phyloP scores from a whole-genome alignment of 768 basidiomycete genomes.

The Mycena kentingensis region DNA sequence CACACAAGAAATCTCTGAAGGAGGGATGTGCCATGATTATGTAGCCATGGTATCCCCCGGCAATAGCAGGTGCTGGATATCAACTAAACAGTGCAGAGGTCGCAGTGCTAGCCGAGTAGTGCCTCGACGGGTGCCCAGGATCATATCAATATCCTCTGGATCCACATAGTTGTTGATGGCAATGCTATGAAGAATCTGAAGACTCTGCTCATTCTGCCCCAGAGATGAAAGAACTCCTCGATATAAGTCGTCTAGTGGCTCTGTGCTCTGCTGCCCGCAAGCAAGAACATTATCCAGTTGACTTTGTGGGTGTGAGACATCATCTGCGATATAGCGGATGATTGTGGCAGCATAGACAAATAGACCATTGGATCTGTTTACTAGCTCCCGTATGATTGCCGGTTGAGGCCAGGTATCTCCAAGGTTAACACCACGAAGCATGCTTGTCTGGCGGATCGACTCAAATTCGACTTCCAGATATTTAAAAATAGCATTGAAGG shows the following conservation, averaged over 20 bases:
- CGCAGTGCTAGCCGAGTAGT: conserved; percentile 4
- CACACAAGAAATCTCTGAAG: not conserved
- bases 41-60: not conserved
- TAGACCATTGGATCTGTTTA: not conserved
- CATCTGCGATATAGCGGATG: conserved; percentile 9
- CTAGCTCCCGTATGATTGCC: too few species aligned
- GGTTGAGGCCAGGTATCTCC: conserved; percentile 2
- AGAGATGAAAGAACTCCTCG: not conserved
- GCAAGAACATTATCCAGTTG: conserved; percentile 4
- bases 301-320: conserved; percentile 6
- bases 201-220: not conserved
- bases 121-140: not conserved
- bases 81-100: conserved; percentile 2
- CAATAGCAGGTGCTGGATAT: not conserved
- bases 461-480: conserved; percentile 4
- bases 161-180: not conserved
- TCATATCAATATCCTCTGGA: conserved; percentile 9
- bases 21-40: conserved; percentile 1
- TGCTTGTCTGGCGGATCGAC: not conserved
- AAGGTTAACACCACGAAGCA: not conserved
- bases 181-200: not conserved
- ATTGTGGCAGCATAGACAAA: conserved; percentile 8
- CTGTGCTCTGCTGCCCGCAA: conserved; percentile 4
- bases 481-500: not conserved
- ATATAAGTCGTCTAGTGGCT: conserved; percentile 10